A percentile compares a stretch with the other conserved stretches of the same genome.
Conservation (phyloP, 2,329 filamentous ascomycete species). For the Paecilomyces sp. region DNA sequence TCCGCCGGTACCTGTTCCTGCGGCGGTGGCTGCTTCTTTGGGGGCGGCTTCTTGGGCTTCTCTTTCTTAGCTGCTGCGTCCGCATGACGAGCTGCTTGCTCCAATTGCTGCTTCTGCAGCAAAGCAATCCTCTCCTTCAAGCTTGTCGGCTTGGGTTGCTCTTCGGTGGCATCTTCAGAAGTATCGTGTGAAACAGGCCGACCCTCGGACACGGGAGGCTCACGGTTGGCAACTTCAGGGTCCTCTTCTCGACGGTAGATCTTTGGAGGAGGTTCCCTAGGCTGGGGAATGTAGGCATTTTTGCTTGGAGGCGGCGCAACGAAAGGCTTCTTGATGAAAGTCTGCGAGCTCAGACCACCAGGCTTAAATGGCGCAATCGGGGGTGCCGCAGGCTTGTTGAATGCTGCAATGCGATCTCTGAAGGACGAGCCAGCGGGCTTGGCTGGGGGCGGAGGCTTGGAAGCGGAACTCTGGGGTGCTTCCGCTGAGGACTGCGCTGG, state of each 20-base stretch:
- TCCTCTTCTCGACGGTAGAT: conserved; percentile 85
- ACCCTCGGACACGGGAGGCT: conserved; percentile 26
- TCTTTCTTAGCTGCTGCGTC: conserved; percentile 75
- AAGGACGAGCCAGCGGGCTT: conserved; percentile 75
- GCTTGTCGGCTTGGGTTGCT: conserved; percentile 84
- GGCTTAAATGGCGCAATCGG: conserved; percentile 90
- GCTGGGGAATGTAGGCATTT: conserved; percentile 77
- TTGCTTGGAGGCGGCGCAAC: conserved; percentile 90
- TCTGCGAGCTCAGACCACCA: conserved; percentile 49
- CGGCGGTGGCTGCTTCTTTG: conserved; percentile 56
- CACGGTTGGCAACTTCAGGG: conserved; percentile 40
- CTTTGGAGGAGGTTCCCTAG: conserved; percentile 64
- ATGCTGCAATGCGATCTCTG: conserved; percentile 91
- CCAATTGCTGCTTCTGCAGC: conserved; percentile 86
- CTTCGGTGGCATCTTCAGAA: conserved; percentile 54
- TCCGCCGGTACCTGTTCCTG: conserved; percentile 19
- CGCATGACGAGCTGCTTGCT: conserved; percentile 76
- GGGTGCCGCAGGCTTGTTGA: conserved; percentile 82
- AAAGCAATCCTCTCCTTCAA: conserved; percentile 93
- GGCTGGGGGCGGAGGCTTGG: conserved; percentile 62
- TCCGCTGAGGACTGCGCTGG: conserved; percentile 29
- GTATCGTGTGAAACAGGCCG: conserved; percentile 33
- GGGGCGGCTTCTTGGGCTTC: conserved; percentile 70
- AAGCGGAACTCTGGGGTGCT: conserved; percentile 33
- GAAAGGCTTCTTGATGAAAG: conserved; percentile 90